These are phyloP conservation scores for Lepidium aucheri DNA, from an alignment of 345 rosid genomes.

Conservation along the genomic window DNA sequence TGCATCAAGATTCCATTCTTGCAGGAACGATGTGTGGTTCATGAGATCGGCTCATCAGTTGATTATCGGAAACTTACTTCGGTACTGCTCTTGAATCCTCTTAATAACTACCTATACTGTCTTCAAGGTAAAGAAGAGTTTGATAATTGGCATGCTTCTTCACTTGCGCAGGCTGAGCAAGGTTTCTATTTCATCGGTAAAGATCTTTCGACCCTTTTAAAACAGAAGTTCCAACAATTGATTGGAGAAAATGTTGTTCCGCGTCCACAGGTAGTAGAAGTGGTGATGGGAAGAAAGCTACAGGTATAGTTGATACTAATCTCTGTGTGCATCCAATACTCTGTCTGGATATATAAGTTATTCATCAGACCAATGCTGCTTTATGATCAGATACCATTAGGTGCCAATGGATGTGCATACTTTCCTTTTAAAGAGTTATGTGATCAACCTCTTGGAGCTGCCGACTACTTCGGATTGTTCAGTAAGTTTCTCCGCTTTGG, in stretches of 20 bases:
- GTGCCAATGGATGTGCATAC: conserved; percentile 89
- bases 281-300: conserved; percentile 85
- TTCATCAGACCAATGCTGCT: neutral
- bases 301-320: conserved; percentile 33
- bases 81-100: conserved; percentile 30
- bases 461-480: conserved; percentile 91
- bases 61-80: conserved; percentile 92
- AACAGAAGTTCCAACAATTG: conserved; percentile 61
- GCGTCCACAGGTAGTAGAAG: conserved; percentile 65
- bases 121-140: conserved; percentile 5
- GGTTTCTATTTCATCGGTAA: conserved; percentile 86
- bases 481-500: conserved; percentile 47
- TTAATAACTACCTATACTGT: neutral
- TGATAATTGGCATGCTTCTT: neutral
- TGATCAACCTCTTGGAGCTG: conserved; percentile 94
- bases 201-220: conserved; percentile 46
- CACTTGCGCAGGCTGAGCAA: conserved; percentile 61
- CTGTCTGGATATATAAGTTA: neutral
- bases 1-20: conserved; percentile 5
- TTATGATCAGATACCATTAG: conserved; percentile 55
- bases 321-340: neutral
- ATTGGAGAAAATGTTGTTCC: conserved; percentile 46
- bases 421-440: conserved; percentile 86
- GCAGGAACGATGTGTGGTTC: conserved; percentile 73
- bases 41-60: conserved; percentile 81